A percentile compares a stretch with the other conserved stretches of the same genome.
These are phyloP conservation scores for Tetracentron sinense DNA, from an alignment of 164 flowering plant genomes.

Conservation along the genomic window DNA sequence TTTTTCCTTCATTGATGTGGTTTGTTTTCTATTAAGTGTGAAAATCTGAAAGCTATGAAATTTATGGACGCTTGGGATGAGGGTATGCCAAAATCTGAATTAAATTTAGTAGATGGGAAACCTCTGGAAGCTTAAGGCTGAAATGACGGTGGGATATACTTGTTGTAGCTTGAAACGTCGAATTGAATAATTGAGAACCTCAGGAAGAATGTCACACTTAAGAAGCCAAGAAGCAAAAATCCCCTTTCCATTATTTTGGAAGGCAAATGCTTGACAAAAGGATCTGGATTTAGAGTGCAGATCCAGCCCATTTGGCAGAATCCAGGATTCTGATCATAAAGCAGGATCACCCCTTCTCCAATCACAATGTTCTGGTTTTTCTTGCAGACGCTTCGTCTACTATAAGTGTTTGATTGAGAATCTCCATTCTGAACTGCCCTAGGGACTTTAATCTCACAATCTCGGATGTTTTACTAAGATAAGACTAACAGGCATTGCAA, in stretches of 20 bases:
- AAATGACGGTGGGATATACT: no score
- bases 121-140: no score
- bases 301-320: background rate
- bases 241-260: no score
- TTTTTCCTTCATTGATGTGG: background rate
- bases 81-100: background rate
- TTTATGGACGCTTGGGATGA: background rate
- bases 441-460: no score
- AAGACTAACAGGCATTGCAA: no score
- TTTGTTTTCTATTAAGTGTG: background rate
- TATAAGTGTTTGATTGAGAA: no score
- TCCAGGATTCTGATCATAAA: background rate
- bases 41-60: background rate
- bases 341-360: background rate
- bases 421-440: no score
- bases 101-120: no score
- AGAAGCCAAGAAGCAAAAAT: background rate
- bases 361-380: no score
- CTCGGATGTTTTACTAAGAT: no score
- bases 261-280: background rate
- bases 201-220: background rate
- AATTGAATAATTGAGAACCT: background rate
- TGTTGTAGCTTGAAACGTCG: background rate
- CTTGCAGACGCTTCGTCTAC: no score
- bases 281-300: background rate